A percentile compares a stretch with the other conserved stretches of the same genome.
phyloP scores from a whole-genome alignment of 148 eudicot species.

The Camellia sinensis region DNA sequence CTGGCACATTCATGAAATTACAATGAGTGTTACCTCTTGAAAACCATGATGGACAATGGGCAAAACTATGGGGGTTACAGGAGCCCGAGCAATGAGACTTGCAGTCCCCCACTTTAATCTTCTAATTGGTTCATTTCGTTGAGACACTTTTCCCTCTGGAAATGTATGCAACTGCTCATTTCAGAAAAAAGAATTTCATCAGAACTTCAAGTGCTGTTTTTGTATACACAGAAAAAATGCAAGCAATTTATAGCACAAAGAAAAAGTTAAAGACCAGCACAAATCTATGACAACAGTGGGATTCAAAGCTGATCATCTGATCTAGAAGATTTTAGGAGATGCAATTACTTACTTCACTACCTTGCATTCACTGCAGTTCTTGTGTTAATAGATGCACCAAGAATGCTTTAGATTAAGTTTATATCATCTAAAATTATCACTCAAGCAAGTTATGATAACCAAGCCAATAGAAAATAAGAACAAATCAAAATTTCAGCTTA shows the following conservation, averaged over 20 bases:
- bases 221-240: not conserved
- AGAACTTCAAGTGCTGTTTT: not conserved
- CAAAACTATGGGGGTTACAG: constrained; percentile 83
- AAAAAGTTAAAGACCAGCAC: not conserved
- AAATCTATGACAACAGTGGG: not conserved
- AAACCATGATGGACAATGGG: constrained; percentile 86
- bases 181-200: constrained; percentile 11
- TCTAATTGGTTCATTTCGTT: constrained; percentile 71
- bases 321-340: not conserved
- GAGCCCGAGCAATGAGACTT: constrained; percentile 85
- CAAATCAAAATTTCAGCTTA: not conserved
- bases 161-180: constrained; percentile 80
- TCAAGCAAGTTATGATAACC: not conserved
- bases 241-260: not conserved
- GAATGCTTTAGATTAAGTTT: not conserved
- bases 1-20: not conserved
- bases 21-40: constrained; percentile 51
- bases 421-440: not conserved
- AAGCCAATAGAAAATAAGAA: not conserved
- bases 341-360: not conserved
- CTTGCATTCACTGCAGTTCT: not conserved
- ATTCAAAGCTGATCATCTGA: constrained; percentile 6
- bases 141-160: constrained; percentile 91
- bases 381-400: not conserved
- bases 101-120: constrained; percentile 99